Evolutionary conservation across 768 basidiomycete genomes (phyloP).

Genomic region (Lactarius trivialis): DNA sequence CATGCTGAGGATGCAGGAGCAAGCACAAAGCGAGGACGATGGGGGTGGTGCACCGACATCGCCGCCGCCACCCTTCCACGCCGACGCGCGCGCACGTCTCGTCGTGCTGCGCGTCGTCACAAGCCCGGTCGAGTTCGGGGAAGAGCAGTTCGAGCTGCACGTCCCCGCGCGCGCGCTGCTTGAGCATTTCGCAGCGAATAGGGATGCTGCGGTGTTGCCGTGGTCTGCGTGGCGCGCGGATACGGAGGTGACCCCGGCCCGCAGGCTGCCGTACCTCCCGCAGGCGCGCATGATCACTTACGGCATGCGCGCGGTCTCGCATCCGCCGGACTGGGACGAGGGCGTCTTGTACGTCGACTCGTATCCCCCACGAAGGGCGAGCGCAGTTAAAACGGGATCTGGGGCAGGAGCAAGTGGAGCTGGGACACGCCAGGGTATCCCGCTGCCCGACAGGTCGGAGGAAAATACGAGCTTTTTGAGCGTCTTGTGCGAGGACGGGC

Average conservation of each 20-base stretch:
- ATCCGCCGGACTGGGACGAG: slow-evolving; percentile 7
- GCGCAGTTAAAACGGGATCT: too few relatives aligned
- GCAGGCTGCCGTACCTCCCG: not conserved
- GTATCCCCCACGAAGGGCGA: not conserved
- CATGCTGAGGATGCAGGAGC: not conserved
- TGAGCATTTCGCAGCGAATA: not conserved
- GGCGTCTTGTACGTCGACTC: slow-evolving; percentile 10
- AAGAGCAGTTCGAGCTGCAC: slow-evolving; percentile 15
- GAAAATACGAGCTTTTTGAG: not conserved
- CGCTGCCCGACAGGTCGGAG: not conserved
- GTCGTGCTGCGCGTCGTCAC: slow-evolving; percentile 6
- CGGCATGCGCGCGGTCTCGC: slow-evolving; percentile 9
- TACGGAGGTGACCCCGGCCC: not conserved
- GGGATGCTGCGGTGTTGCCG: not conserved
- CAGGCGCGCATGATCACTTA: slow-evolving; percentile 9
- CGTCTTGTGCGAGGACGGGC: slow-evolving; percentile 14
- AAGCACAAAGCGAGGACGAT: not conserved
- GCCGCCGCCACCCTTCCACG: slow-evolving; percentile 4
- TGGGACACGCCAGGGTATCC: not conserved
- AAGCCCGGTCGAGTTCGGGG: slow-evolving; percentile 7
- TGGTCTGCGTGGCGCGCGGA: slow-evolving; percentile 4
- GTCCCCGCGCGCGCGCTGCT: slow-evolving; percentile 6
- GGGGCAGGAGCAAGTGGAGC: not conserved
- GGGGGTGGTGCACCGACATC: not conserved
- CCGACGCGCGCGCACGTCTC: slow-evolving; percentile 10